phyloP scores from a whole-genome alignment of 2,329 filamentous ascomycete species.

The Piedraia hortae region DNA sequence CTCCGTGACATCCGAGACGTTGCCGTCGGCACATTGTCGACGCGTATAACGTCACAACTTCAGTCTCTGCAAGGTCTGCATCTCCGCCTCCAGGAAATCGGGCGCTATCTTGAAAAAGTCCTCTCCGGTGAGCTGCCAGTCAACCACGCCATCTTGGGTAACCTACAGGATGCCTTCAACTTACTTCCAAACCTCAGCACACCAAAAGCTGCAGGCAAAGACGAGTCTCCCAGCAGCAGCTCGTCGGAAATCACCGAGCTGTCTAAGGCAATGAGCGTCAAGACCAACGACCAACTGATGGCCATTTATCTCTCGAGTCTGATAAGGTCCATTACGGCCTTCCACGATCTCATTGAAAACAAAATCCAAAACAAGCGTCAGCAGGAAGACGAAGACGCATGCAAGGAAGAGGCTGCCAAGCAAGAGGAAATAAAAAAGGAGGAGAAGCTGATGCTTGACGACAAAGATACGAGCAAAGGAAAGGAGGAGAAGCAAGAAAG shows the following conservation, averaged over 20 bases:
- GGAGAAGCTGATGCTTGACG: slow-evolving; percentile 29
- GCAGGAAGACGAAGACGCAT: slow-evolving; percentile 74
- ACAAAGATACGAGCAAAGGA: slow-evolving; percentile 20
- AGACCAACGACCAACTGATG: slow-evolving; percentile 98
- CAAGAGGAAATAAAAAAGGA: slow-evolving; percentile 34
- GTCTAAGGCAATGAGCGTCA: slow-evolving; percentile 89
- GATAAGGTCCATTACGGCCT: slow-evolving; percentile 91
- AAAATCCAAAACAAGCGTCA: slow-evolving; percentile 98
- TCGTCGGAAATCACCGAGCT: slow-evolving; percentile 50
- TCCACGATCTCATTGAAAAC: slow-evolving; percentile 98
- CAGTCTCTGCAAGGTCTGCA: slow-evolving; percentile 93
- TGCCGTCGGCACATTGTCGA: slow-evolving; percentile 84
- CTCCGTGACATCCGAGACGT: slow-evolving; percentile 95
- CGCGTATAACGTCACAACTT: slow-evolving; percentile 87
- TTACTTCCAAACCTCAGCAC: slow-evolving; percentile 85
- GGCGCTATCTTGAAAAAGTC: slow-evolving; percentile 84
- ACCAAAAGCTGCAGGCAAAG: slow-evolving; percentile 39
- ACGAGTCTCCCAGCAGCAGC: slow-evolving; percentile 24
- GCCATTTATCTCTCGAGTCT: slow-evolving; percentile 89
- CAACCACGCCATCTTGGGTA: slow-evolving; percentile 90
- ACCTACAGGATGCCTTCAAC: slow-evolving; percentile 98
- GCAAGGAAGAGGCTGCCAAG: slow-evolving; percentile 37
- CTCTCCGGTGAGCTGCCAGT: slow-evolving; percentile 76
- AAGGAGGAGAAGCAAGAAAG: slow-evolving; percentile 16
- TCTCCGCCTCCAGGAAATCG: slow-evolving; percentile 80